Percentiles rank a stretch among this genome's conserved stretches.
These are phyloP conservation scores for Lepidium sativum DNA, from an alignment of 345 rosid genomes.

Conservation along the genomic window DNA sequence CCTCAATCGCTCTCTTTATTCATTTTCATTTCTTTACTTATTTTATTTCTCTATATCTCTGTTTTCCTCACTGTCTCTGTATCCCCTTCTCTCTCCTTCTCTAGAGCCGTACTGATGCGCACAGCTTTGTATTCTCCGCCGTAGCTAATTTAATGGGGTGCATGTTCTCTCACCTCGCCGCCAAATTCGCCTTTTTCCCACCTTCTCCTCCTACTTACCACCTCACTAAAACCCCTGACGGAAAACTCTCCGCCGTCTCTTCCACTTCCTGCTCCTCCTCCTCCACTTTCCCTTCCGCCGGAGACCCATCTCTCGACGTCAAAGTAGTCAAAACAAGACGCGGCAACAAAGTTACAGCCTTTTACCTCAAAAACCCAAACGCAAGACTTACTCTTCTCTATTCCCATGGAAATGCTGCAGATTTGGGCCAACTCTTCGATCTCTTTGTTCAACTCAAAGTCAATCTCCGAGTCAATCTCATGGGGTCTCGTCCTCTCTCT, in stretches of 20 bases:
- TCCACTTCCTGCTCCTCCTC: constrained; percentile 46
- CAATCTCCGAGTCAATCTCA: constrained; percentile 91
- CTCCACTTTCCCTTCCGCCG: constrained; percentile 55
- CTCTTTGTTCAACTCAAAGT: constrained; percentile 96
- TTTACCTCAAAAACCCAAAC: constrained; percentile 71
- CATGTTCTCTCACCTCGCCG: constrained; percentile 83
- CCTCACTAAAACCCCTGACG: constrained; percentile 56
- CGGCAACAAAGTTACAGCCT: constrained; percentile 85
- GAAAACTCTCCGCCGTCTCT: constrained; percentile 55
- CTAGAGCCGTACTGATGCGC: constrained; percentile 13
- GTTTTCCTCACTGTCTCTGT: not conserved
- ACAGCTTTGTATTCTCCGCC: constrained; percentile 17
- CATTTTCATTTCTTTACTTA: not conserved
- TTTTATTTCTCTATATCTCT: too few species aligned
- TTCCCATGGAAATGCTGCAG: constrained; percentile 99
- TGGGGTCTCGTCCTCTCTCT: constrained; percentile 54
- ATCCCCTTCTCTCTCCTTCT: not conserved
- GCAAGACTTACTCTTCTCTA: constrained; percentile 92
- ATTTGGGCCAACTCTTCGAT: constrained; percentile 97
- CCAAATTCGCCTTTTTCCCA: constrained; percentile 95
- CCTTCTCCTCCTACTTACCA: constrained; percentile 95
- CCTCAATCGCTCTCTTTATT: not conserved
- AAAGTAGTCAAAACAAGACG: constrained; percentile 54
- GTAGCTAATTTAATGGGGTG: constrained; percentile 65
- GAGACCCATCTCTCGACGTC: constrained; percentile 70